phyloP scores from a whole-genome alignment of 2,329 filamentous ascomycete genomes.

The Fusarium begoniae region DNA sequence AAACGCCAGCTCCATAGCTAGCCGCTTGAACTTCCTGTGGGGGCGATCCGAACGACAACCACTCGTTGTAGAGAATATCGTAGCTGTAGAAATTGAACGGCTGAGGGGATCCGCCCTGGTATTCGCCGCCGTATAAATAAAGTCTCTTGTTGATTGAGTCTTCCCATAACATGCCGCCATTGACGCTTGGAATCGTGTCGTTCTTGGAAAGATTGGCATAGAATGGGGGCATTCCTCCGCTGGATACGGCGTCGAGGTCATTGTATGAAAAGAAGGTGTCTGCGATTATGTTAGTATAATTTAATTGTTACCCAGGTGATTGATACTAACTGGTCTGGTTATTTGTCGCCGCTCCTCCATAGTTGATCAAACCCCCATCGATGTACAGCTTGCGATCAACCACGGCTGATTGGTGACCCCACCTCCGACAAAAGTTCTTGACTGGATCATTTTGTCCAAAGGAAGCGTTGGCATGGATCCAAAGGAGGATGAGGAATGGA shows the following conservation, averaged over 20 bases:
- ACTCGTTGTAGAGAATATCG: constrained; percentile 2
- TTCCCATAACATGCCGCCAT: constrained; percentile 5
- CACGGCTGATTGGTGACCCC: background rate
- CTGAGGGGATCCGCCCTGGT: background rate
- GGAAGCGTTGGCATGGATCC: background rate
- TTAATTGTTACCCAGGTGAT: no score
- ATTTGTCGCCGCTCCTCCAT: background rate
- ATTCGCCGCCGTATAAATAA: constrained; percentile 3
- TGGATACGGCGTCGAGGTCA: background rate
- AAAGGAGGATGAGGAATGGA: background rate
- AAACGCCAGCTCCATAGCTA: constrained; percentile 2
- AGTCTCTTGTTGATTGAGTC: constrained; percentile 7
- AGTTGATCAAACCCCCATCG: constrained; percentile 2
- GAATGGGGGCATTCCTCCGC: background rate
- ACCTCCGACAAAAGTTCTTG: background rate
- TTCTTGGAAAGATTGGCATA: background rate
- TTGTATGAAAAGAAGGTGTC: constrained; percentile 1
- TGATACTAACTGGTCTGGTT: background rate
- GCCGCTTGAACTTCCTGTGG: background rate
- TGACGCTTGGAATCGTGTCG: background rate
- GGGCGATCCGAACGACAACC: background rate
- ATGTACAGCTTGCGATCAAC: constrained; percentile 5
- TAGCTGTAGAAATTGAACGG: constrained; percentile 2
- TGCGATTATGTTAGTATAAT: background rate
- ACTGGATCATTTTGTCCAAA: background rate